Evolutionary conservation across 352 stramenopile genomes (phyloP), one percentile per base, ranked within the genome.

Genomic region (Globisporangium cylindrosporum): DNA sequence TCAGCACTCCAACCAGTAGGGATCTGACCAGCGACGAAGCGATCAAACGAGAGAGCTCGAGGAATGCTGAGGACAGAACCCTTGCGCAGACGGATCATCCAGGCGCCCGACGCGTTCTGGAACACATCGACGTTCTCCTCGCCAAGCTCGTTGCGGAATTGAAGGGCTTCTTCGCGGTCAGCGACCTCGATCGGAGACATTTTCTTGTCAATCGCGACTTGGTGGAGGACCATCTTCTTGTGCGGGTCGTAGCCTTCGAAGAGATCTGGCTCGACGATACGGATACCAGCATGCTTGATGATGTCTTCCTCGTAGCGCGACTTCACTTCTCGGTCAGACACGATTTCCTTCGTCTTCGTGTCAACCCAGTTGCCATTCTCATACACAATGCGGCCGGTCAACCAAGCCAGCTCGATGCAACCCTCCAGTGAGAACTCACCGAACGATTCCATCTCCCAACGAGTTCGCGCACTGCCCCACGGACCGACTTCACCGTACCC

Each of bases 381-480:
- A 60, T 90, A 93, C 70, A 79, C 70, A 63, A 97, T 96, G 66
- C 81, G 83, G 20, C 90, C 89, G 4, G 86, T 93, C 22, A 96
- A 55, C 90, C 89, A 97, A 18, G 89, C 90, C 10, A 97, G 60
- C 65, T 97, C 90, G 59, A 97, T 92, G 66, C 85, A 91, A 22
- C 90, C 90, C 86, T 97, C 89, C 15, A 97, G 68, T 29, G 90
- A 97, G 68, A 97, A 95, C 69, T 94, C 80, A 54, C 90, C 90
- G 72, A 82, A 96, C 59, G 86, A 93, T 70, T 97, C 90, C 85
- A 97, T 96, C 75, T 97, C 90, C 90, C 90, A 97, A 7, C 87
- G 85, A 27, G 89, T 95, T 27, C 89, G 89, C 18, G 88, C 79
- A 64, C 91, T 96, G 32, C 90, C 90, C 81, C 83, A 97, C 51